Conservation (phyloP, 2,329 filamentous ascomycete genomes). For the Pseudogymnoascus sp. region DNA sequence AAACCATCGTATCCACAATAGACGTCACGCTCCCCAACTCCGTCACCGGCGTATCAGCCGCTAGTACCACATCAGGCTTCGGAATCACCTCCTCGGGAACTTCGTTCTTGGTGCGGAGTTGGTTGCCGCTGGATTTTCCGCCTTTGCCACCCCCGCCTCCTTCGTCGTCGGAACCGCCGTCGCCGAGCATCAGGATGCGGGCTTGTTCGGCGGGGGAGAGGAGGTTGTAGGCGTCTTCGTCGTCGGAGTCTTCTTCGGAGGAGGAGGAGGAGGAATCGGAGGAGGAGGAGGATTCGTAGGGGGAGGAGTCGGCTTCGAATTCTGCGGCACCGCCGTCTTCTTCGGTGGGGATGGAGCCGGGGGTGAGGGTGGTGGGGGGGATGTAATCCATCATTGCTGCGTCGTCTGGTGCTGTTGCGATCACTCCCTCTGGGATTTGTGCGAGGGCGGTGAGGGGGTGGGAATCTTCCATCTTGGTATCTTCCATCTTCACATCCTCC, state of each 20-base stretch:
- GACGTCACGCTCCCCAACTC: constrained; percentile 68
- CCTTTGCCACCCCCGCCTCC: constrained; percentile 43
- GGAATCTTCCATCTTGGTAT: constrained; percentile 1
- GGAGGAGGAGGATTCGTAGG: constrained; percentile 56
- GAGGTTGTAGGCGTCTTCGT: constrained; percentile 61
- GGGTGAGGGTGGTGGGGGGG: constrained; percentile 7
- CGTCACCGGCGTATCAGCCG: constrained; percentile 66
- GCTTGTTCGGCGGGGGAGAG: constrained; percentile 77
- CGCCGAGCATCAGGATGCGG: constrained; percentile 70
- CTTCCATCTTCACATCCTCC: constrained; percentile 3
- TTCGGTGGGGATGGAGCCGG: background rate
- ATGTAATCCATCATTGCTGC: background rate
- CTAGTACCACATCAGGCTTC: constrained; percentile 73
- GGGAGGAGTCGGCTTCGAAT: constrained; percentile 77
- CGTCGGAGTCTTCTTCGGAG: constrained; percentile 44
- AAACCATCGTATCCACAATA: constrained; percentile 67
- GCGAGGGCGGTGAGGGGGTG: background rate
- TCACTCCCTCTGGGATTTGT: too few species aligned
- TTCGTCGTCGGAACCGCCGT: constrained; percentile 73
- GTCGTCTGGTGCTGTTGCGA: background rate
- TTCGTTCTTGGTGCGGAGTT: constrained; percentile 79
- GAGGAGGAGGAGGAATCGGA: constrained; percentile 47
- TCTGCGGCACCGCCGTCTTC: constrained; percentile 55
- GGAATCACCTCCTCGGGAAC: constrained; percentile 52
- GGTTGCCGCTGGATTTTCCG: constrained; percentile 33